Evolutionary conservation across 345 rosid genomes (phyloP).

Genomic region (Punica granatum): DNA sequence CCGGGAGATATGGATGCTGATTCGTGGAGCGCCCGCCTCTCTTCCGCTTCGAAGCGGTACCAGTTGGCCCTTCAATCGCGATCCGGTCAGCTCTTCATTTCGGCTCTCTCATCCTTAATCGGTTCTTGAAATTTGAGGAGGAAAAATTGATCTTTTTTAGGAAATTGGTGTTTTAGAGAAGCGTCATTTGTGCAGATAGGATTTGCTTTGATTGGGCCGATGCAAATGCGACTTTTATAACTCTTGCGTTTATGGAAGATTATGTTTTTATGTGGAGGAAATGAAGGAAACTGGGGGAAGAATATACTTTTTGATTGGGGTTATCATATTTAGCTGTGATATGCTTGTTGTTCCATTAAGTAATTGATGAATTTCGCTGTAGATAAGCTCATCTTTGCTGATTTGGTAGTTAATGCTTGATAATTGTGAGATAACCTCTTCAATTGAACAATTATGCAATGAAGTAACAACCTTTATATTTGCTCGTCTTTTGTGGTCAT

Average conservation of each 20-base stretch:
- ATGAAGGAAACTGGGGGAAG: background rate
- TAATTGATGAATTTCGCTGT: too few species aligned
- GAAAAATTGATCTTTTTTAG: background rate
- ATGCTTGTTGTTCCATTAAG: background rate
- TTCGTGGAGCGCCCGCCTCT: constrained; percentile 83
- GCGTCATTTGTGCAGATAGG: background rate
- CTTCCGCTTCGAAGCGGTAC: constrained; percentile 75
- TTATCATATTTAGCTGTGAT: background rate
- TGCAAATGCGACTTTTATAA: background rate
- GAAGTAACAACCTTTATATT: too few species aligned
- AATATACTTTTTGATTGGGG: background rate
- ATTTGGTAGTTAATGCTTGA: background rate
- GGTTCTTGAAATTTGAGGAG: background rate
- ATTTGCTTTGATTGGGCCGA: background rate
- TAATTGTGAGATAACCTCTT: background rate
- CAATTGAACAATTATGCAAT: too few species aligned
- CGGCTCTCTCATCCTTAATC: background rate
- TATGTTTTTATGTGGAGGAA: background rate
- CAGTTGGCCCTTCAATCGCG: constrained; percentile 82
- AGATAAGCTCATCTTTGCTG: background rate
- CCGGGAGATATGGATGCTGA: constrained; percentile 61
- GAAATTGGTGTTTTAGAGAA: background rate
- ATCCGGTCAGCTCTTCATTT: constrained; percentile 54
- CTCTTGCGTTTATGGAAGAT: background rate
- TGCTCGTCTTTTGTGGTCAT: too few species aligned